Percentiles rank a stretch among this genome's conserved stretches.
phyloP scores from a whole-genome alignment of 495 filamentous ascomycete species.

The Penicillium lividum region DNA sequence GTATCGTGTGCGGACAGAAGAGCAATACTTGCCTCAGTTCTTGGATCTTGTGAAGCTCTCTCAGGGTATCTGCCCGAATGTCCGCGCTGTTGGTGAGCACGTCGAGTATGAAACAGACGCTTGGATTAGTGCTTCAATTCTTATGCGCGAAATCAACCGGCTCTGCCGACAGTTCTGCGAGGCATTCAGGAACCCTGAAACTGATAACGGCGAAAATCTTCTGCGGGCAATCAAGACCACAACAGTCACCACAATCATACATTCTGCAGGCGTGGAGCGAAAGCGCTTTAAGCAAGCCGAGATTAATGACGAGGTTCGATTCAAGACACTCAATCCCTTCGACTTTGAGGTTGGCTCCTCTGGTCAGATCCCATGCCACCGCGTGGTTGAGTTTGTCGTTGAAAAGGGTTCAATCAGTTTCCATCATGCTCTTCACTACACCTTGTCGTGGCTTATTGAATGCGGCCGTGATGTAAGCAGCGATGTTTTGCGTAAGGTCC shows the following conservation, averaged over 20 bases:
- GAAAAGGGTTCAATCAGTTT: slow-evolving; percentile 92
- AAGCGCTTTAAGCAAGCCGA: slow-evolving; percentile 83
- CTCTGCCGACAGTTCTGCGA: slow-evolving; percentile 86
- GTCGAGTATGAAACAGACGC: slow-evolving; percentile 97
- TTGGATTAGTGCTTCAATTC: slow-evolving; percentile 94
- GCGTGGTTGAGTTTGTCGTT: slow-evolving; percentile 83
- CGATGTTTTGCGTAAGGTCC: slow-evolving; percentile 61
- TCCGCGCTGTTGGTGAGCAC: slow-evolving; percentile 88
- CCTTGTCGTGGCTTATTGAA: slow-evolving; percentile 95
- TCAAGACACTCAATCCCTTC: slow-evolving; percentile 74
- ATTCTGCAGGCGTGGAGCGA: slow-evolving; percentile 87
- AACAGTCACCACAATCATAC: slow-evolving; percentile 75
- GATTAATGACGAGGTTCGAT: slow-evolving; percentile 78
- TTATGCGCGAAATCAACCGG: slow-evolving; percentile 91
- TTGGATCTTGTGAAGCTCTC: slow-evolving; percentile 92
- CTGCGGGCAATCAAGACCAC: slow-evolving; percentile 72
- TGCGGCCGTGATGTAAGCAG: slow-evolving; percentile 74
- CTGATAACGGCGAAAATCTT: slow-evolving; percentile 61
- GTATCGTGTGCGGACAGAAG: slow-evolving; percentile 74
- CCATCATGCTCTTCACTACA: slow-evolving; percentile 96
- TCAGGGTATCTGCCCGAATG: slow-evolving; percentile 94
- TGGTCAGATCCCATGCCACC: slow-evolving; percentile 43
- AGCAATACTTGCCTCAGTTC: slow-evolving; percentile 88
- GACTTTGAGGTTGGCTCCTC: slow-evolving; percentile 69
- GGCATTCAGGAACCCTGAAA: slow-evolving; percentile 69